Evolutionary conservation across 2,329 filamentous ascomycete genomes (phyloP), one percentile per base, ranked within the genome.

Genomic region (Trichoderma cornu-damae): DNA sequence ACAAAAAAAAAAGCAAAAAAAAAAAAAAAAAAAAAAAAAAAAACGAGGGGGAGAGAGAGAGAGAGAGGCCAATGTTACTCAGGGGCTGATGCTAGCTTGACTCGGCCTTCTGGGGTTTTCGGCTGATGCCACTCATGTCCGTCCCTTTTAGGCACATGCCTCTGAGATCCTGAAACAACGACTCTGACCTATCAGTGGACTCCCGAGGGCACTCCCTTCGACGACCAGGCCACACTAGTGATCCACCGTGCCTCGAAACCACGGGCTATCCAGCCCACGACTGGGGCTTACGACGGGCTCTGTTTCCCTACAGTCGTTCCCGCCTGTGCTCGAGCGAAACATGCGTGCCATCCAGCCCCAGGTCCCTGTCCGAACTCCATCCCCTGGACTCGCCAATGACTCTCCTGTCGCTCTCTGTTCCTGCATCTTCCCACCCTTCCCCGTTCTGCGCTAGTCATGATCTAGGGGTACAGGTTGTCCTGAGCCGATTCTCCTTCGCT

Each of bases 161-260:
- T 44, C 51, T 28, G 51, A 46, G 54, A 58, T 56, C 42, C 48
- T 62, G 61, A 62, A 62, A 62, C 61, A 9, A 28, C 22, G 42
- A 40, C 18, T 28, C 47, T 18, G 40, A 54, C 60, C 60, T 60
- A 62, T 62, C 60, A 61, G 24, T 22, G 37, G 51, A 7, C 49
- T 42, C 18, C 22, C 50, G 30, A 28, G 28, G 26, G 40, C 35
- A 49, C 56, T 60, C 60, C 60, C 60, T 57, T 60, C 42, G 35
- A 20, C 37, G 46, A 38, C 51, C 18, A 58, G 49, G 35, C 43
- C 24, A 57, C 26, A 48, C 44, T 46, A 44, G 32, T 35, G 38
- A 48, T 51, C 38, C 51, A 44, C 58, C 46, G 35, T 52, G 60
- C 58, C 50, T 60, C 58, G 55, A 61, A 61, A 61, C 53, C 30